Conservation (phyloP, 768 basidiomycete genomes). For the Trichaptum fuscoviolaceum region DNA sequence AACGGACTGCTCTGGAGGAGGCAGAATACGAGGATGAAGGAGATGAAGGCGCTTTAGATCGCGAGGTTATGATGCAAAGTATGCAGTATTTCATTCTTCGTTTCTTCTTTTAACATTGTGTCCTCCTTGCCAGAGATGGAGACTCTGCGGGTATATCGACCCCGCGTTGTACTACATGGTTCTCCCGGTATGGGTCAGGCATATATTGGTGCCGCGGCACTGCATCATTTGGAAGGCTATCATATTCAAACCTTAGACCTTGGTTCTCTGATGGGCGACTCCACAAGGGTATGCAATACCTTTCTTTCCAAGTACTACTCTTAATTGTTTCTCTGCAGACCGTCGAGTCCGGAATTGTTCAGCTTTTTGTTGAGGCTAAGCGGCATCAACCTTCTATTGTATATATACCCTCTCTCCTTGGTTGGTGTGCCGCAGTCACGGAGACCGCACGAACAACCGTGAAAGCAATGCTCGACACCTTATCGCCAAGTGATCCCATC, state of each 20-base stretch:
- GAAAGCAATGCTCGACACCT: conserved; percentile 84
- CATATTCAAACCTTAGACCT: conserved; percentile 93
- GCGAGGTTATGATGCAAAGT: conserved; percentile 88
- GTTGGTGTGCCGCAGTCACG: conserved; percentile 82
- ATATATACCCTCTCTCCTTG: conserved; percentile 84
- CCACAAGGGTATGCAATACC: conserved; percentile 61
- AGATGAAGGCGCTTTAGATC: conserved; percentile 79
- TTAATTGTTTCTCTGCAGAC: conserved; percentile 43
- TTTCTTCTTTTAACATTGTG: conserved; percentile 10
- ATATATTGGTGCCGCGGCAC: conserved; percentile 82
- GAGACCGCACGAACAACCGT: conserved; percentile 84
- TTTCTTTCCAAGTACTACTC: conserved; percentile 5
- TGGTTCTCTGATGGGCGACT: conserved; percentile 83
- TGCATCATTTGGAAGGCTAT: conserved; percentile 94
- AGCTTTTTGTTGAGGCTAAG: conserved; percentile 94
- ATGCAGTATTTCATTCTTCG: conserved; percentile 22
- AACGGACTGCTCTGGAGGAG: conserved; percentile 83
- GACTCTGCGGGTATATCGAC: conserved; percentile 83
- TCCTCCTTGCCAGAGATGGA: conserved; percentile 70
- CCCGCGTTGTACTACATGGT: conserved; percentile 81
- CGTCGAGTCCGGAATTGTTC: conserved; percentile 87
- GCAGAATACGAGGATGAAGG: conserved; percentile 86
- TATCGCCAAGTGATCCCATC: conserved; percentile 90
- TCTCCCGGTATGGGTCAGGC: conserved; percentile 84
- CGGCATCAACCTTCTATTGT: conserved; percentile 94